Conservation (phyloP, 148 eudicot genomes). For the Spergularia bocconei region DNA sequence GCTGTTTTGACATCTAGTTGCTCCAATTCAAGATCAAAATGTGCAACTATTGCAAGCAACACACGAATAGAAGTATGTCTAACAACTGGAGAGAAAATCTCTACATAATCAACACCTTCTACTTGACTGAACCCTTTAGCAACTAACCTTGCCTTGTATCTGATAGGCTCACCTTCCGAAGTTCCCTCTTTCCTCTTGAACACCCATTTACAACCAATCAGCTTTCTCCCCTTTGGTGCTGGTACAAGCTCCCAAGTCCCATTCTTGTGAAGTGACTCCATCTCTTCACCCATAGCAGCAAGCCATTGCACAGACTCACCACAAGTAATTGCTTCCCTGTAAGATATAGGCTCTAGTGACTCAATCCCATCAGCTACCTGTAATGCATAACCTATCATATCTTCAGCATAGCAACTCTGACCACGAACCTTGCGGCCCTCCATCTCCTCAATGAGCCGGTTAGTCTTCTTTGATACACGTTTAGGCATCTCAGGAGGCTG, state of each 20-base stretch:
- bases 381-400: neutral
- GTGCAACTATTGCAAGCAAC: too few species aligned
- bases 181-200: neutral
- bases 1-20: too few species aligned
- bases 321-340: neutral
- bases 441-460: neutral
- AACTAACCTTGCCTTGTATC: neutral
- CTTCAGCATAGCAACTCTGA: neutral
- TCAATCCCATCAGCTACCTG: neutral
- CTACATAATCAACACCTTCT: too few species aligned
- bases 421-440: neutral
- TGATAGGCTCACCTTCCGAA: neutral
- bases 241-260: neutral
- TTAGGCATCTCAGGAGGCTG: neutral
- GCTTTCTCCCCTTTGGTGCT: neutral
- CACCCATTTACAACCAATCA: neutral
- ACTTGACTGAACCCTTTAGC: too few species aligned
- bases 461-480: neutral
- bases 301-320: neutral
- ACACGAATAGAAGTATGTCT: too few species aligned
- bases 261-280: too few species aligned
- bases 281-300: neutral
- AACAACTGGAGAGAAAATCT: too few species aligned
- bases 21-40: too few species aligned
- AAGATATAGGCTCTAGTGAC: neutral